A percentile compares a stretch with the other conserved stretches of the same genome.
phyloP scores from a whole-genome alignment of 2,329 filamentous ascomycete species.

The Stagonosporopsis tanaceti region DNA sequence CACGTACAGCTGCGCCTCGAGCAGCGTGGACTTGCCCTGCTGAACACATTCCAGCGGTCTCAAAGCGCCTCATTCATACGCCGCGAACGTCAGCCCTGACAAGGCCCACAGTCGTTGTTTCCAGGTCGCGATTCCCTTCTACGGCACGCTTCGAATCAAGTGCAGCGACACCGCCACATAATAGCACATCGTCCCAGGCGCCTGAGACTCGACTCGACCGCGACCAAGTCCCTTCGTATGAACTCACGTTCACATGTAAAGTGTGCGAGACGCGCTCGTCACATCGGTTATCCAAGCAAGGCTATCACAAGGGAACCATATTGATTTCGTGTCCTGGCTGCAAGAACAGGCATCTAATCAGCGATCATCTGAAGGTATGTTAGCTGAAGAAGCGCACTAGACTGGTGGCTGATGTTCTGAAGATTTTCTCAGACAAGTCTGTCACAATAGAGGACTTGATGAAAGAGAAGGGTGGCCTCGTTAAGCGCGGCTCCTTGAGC shows the following conservation, averaged over 20 bases:
- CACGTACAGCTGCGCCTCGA: slow-evolving; percentile 29
- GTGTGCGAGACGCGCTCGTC: slow-evolving; percentile 82
- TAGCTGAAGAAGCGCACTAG: no score
- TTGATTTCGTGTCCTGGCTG: slow-evolving; percentile 89
- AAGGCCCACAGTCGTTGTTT: slow-evolving; percentile 28
- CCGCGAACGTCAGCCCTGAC: slow-evolving; percentile 37
- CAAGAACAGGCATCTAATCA: slow-evolving; percentile 87
- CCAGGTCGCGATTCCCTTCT: slow-evolving; percentile 20
- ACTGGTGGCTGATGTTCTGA: slow-evolving; percentile 8
- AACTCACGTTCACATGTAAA: slow-evolving; percentile 91
- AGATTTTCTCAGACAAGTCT: slow-evolving; percentile 76
- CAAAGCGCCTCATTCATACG: slow-evolving; percentile 37
- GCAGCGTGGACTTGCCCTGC: slow-evolving; percentile 21
- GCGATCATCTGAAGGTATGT: slow-evolving; percentile 77
- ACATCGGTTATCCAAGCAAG: slow-evolving; percentile 90
- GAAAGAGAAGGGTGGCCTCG: slow-evolving; percentile 74
- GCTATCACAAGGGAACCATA: slow-evolving; percentile 89
- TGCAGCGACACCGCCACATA: slow-evolving; percentile 29
- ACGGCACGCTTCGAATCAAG: slow-evolving; percentile 39
- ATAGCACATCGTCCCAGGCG: slow-evolving; percentile 36
- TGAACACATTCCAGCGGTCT: slow-evolving; percentile 35
- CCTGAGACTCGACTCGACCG: slow-evolving; percentile 48
- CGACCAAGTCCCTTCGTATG: slow-evolving; percentile 72
- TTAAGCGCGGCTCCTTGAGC: slow-evolving; percentile 75
- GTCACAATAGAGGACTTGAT: slow-evolving; percentile 81